These are phyloP conservation scores for Carex parvula DNA, from an alignment of 176 grass and related monocot genomes.

Conservation along the genomic window DNA sequence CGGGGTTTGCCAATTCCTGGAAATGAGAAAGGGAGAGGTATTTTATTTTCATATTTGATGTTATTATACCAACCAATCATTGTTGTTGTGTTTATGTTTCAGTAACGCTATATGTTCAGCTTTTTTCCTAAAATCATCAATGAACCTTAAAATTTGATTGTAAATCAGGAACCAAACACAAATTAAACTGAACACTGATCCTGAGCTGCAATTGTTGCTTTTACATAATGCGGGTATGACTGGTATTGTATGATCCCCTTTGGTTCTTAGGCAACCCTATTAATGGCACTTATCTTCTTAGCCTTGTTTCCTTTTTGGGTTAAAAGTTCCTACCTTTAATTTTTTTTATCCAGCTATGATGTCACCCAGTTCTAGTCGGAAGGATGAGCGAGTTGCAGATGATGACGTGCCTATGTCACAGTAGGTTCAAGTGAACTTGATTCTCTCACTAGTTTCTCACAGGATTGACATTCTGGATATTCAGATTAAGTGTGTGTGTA, in stretches of 20 bases:
- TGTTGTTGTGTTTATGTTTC: constrained; percentile 12
- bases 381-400: background rate
- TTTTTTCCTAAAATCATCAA: constrained; percentile 2
- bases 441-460: background rate
- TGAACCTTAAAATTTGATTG: background rate
- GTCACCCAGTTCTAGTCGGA: background rate
- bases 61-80: constrained; percentile 23
- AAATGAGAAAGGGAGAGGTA: constrained; percentile 30
- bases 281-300: background rate
- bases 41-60: constrained; percentile 18
- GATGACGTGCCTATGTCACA: constrained; percentile 7
- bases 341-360: constrained; percentile 9
- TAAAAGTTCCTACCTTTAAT: background rate
- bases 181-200: background rate
- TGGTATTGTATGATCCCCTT: background rate
- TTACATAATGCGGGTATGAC: background rate
- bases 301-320: background rate
- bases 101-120: background rate
- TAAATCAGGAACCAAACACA: background rate
- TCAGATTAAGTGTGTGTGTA: background rate
- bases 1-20: constrained; percentile 26
- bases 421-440: constrained; percentile 15
- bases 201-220: background rate
- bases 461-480: background rate
- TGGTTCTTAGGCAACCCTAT: background rate